Evolutionary conservation across 306 rosid species (phyloP).

Genomic region (Pyrus betulifolia): DNA sequence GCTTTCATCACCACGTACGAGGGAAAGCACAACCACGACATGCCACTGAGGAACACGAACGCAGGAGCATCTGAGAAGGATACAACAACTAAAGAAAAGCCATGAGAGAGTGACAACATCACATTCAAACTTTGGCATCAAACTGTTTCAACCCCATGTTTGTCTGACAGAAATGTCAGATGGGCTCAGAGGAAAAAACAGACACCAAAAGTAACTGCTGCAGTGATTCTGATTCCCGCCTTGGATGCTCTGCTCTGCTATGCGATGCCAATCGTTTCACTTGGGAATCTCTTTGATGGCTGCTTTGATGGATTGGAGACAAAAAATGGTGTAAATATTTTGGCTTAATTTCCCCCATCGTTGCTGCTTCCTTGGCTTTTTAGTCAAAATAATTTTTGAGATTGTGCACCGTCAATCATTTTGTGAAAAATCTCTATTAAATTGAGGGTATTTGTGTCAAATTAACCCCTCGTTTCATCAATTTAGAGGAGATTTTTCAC

Average conservation of each 20-base stretch:
- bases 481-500: no score
- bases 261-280: not conserved
- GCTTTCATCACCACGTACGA: constrained; percentile 88
- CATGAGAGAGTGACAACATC: not conserved
- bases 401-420: no score
- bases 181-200: not conserved
- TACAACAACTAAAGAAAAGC: constrained; percentile 15
- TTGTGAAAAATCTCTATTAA: no score
- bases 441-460: no score
- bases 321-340: constrained; percentile 1
- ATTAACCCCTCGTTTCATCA: no score
- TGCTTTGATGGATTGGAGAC: not conserved
- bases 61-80: constrained; percentile 43
- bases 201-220: not conserved
- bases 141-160: not conserved
- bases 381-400: no score
- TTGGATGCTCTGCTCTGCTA: constrained; percentile 3
- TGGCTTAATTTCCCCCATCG: not conserved
- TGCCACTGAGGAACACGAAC: constrained; percentile 50
- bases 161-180: not conserved
- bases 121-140: not conserved
- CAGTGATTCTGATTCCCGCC: constrained; percentile 2
- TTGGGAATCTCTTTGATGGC: not conserved
- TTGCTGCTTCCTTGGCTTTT: not conserved
- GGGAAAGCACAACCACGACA: constrained; percentile 92